Evolutionary conservation across 768 basidiomycete genomes (phyloP).

Genomic region (Lactifluus hygrophoroides): DNA sequence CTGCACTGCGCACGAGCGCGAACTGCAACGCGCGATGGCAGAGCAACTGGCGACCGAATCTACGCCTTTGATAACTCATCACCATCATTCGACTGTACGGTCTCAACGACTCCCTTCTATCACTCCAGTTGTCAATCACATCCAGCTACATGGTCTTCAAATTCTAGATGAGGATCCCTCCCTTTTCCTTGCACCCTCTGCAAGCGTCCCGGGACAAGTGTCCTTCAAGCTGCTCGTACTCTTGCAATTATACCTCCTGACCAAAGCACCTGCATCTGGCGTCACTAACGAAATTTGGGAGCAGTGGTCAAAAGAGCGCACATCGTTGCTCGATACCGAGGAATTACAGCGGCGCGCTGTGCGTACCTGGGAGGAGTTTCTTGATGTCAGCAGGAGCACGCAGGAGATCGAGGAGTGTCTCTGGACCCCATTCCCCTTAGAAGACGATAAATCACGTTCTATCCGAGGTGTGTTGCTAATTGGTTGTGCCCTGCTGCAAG

Average conservation of each 20-base stretch:
- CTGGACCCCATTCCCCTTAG: conserved; percentile 38
- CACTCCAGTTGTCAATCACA: conserved; percentile 14
- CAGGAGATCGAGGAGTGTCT: conserved; percentile 40
- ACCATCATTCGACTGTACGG: neutral
- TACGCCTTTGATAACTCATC: conserved; percentile 10
- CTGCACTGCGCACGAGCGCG: too few species aligned
- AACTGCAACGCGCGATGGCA: conserved; percentile 2
- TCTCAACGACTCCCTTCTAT: neutral
- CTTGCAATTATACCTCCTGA: conserved; percentile 19
- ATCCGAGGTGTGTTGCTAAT: conserved; percentile 22
- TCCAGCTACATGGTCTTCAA: conserved; percentile 21
- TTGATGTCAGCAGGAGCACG: conserved; percentile 32
- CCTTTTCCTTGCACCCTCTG: neutral
- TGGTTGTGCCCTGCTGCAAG: neutral
- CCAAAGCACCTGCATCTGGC: neutral
- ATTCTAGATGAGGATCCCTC: neutral
- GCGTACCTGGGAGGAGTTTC: conserved; percentile 36
- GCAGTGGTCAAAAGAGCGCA: conserved; percentile 31
- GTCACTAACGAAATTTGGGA: conserved; percentile 33
- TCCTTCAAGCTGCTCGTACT: conserved; percentile 21
- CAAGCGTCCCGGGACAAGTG: neutral
- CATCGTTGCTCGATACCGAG: conserved; percentile 23
- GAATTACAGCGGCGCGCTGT: conserved; percentile 30
- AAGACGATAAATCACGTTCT: conserved; percentile 20
- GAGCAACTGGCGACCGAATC: conserved; percentile 14